Base-by-base conservation (phyloP, 805 yeast genomes). In the Scheffersomyces stipitis region DNA sequence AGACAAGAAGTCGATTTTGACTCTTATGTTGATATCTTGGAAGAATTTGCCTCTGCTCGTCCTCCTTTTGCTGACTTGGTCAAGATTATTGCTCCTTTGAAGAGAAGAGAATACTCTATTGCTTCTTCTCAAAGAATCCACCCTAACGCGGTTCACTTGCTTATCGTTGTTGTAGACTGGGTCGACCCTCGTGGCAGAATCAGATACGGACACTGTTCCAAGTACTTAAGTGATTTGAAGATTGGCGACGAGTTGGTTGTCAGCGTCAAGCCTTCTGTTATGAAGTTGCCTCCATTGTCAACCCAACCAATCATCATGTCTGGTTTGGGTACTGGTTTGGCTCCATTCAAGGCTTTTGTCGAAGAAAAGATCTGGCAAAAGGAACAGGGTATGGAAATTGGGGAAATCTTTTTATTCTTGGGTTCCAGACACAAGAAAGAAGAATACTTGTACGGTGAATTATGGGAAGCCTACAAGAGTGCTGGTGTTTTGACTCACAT, bases 141-240 rank as follows among this genome's bases (percentile, higher is more conserved):
- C 66, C 88, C 91, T 37, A 86, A 86, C 59, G 91, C 89, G 26
- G 88, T 91, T 26, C 97, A 91, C 57, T 69, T 91, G 56, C 76
- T 91, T 60, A 81, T 91, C 60, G 98, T 91, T 43, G 97, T 90
- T 37, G 97, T 91, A 38, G 97, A 90, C 63, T 91, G 98, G 98
- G 71, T 79, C 30, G 96, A 91, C 64, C 72, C 81, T 36, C 74
- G 76, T 60, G 96, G 96, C 35, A 79, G 96, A 62, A 77, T 75
- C 57, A 80, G 97, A 66, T 89, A 65, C 59, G 98, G 98, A 28
- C 98, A 91, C 62, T 87, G 96, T 65, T 91, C 98, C 34, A 87
- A 87, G 64, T 91, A 80, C 64, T 70, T 91, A 49, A 80, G 96
- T 20, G 90, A 87, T 45, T 77, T 91, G 55, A 49, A 66, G 6